Evolutionary conservation across 2,329 filamentous ascomycete species (phyloP), one percentile per base, ranked within the genome.

Genomic region (Pezizomycotina sp.): DNA sequence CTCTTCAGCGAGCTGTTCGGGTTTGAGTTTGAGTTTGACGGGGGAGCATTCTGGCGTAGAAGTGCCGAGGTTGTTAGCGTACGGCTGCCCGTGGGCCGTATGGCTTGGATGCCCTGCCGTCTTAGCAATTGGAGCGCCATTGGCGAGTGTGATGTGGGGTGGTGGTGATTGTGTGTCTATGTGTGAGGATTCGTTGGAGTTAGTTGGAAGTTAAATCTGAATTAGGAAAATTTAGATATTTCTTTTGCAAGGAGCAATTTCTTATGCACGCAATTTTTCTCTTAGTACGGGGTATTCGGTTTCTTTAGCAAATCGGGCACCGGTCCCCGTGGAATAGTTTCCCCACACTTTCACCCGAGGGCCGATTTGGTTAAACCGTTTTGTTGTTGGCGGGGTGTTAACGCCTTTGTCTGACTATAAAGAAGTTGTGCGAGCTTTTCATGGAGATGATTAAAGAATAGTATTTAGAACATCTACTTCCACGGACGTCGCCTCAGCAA

Each of bases 401-500:
- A 3, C 7, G 8, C 13, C 16, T 16, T n/a, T 20, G 22, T 22
- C 12, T 9, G 12, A 6, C 26, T 6, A 6, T 7, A 19, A 18
- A 30, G 20, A 27, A 20, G 18, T 29, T 27, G 25, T 13, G 13
- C 14, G 12, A 10, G 21, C 18, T 18, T 28, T 12, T 15, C 9
- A 6, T n/a, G 15, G 13, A 20, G 7, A 21, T 6, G 16, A 25
- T 14, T 15, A 23, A n/a, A 15, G 23, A 20, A 15, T 13, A 15
- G 15, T n/a, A 25, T 18, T 13, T 32, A 14, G 6, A 14, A 14
- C 6, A 13, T 21, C 18, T 25, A 7, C 20, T 27, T 9, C 24
- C 25, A 21, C 19, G 31, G 27, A 12, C 38, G 25, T 44, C 36
- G 41, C 37, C 16, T 36, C 40, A 22, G 36, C 41, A 13, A 44